Base-by-base conservation (phyloP, 2,329 filamentous ascomycete species). In the Arthrocladium fulminans region DNA sequence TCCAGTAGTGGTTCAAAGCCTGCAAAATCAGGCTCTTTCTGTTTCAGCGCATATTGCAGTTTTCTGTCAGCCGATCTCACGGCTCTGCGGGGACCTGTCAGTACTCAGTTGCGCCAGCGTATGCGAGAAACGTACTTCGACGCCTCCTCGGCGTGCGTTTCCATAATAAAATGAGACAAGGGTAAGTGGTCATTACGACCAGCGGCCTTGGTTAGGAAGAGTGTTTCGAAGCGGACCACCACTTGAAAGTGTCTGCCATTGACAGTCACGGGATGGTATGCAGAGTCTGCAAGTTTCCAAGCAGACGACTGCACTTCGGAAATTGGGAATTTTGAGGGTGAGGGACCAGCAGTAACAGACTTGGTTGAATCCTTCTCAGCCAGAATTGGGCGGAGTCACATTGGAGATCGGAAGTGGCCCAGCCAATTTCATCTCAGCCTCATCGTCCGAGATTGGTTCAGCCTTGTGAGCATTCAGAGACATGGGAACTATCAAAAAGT, bases 41-140 rank as follows among this genome's bases (percentile, higher is more conserved):
- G 48, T 41, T 44, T 48, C 56, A 73, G 60, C 44, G 66, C 63
- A 37, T 59, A 54, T 30, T 57, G 57, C 51, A 76, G 59, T 35
- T 70, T 63, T 50, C 64, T 63, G 57, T 73, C 70, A 48, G 69
- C 61, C 46, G 65, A 60, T 57, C 65, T 65, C 52, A 70, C 72
- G 59, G 63, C 56, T 53, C 65, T 69, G 48, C 27, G 23, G 58
- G 48, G 2, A 20, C 5, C 12, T 13, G 48, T 51, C 23, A 51
- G 51, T 22, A 27, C 17, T 8, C 6, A 17, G 13, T 17, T 20
- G 8, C 41, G 17, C 15, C 25, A 2, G 2, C 17, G 4, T 4
- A 25, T n/a, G 25, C 15, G 30, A 30, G 25, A 19, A 30, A 68
- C 70, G 61, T 62, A 79, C 77, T 70, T 68, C 70, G 73, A 75